Conservation (phyloP, 2,329 filamentous ascomycete species). For the Lasiodiplodia gonubiensis region DNA sequence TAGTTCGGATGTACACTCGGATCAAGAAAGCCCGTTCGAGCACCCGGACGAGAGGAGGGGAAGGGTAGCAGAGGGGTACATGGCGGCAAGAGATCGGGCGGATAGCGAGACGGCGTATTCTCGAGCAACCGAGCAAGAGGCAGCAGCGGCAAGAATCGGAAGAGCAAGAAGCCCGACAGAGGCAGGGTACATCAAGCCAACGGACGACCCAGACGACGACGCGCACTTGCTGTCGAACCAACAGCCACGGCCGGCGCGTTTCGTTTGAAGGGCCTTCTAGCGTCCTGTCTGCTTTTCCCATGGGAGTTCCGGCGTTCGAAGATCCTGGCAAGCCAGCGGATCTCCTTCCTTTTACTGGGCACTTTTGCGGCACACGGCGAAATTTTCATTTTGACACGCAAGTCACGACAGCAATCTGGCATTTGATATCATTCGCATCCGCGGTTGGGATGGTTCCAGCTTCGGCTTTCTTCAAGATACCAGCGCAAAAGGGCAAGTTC, state of each 20-base stretch:
- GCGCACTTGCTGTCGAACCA: constrained; percentile 16
- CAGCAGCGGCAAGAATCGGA: constrained; percentile 9
- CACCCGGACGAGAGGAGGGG: constrained; percentile 27
- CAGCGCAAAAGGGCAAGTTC: constrained; percentile 1
- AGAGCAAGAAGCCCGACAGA: constrained; percentile 22
- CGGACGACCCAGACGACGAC: constrained; percentile 7
- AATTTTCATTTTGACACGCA: constrained; percentile 6
- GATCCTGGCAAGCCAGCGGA: not conserved
- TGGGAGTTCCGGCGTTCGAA: constrained; percentile 13
- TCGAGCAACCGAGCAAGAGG: constrained; percentile 1
- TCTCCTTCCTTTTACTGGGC: constrained; percentile 1
- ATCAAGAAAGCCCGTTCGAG: constrained; percentile 27
- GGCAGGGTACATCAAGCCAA: constrained; percentile 21
- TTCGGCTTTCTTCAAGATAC: constrained; percentile 11
- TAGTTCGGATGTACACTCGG: constrained; percentile 15
- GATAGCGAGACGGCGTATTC: constrained; percentile 23
- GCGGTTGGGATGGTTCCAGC: not conserved
- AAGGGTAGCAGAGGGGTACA: constrained; percentile 22
- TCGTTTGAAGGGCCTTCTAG: not conserved
- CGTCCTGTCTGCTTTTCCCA: not conserved
- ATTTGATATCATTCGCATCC: constrained; percentile 4
- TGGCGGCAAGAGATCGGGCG: constrained; percentile 21
- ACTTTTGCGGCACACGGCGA: not conserved
- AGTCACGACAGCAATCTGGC: constrained; percentile 21
- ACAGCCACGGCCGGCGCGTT: constrained; percentile 8